Conservation (phyloP, 495 filamentous ascomycete species). For the Daldinia decipiens region DNA sequence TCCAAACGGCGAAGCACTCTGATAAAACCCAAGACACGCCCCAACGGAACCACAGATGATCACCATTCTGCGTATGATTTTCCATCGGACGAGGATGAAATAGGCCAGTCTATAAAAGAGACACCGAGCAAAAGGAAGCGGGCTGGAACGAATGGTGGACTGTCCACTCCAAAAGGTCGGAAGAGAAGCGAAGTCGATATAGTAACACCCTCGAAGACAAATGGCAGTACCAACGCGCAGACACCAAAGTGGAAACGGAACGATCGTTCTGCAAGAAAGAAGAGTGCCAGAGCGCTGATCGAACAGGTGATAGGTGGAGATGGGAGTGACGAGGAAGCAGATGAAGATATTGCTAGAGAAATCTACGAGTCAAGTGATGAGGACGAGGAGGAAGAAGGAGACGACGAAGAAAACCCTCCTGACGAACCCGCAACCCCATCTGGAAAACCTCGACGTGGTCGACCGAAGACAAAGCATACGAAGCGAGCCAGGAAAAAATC, state of each 20-base stretch:
- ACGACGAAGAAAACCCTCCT: slow-evolving; percentile 50
- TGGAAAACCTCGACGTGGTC: slow-evolving; percentile 46
- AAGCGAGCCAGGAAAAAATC: slow-evolving; percentile 68
- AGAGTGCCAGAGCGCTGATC: slow-evolving; percentile 79
- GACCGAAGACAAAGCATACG: slow-evolving; percentile 52
- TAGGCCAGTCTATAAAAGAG: slow-evolving; percentile 16
- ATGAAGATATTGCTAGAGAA: slow-evolving; percentile 75
- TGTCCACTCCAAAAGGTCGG: slow-evolving; percentile 48
- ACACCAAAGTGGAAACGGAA: slow-evolving; percentile 66
- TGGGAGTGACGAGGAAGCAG: slow-evolving; percentile 80
- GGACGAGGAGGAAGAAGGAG: slow-evolving; percentile 56
- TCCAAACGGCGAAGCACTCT: slow-evolving; percentile 26
- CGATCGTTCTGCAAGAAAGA: slow-evolving; percentile 85
- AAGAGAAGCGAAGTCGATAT: slow-evolving; percentile 37
- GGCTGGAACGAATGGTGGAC: slow-evolving; percentile 10
- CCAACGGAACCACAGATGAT: slow-evolving; percentile 11
- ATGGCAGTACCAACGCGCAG: slow-evolving; percentile 45
- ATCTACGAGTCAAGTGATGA: slow-evolving; percentile 69
- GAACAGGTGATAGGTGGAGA: slow-evolving; percentile 68
- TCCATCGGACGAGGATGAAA: slow-evolving; percentile 42
- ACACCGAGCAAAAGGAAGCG: slow-evolving; percentile 42
- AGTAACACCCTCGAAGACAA: slow-evolving; percentile 53
- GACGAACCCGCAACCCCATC: slow-evolving; percentile 53
- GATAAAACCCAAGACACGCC: background rate
- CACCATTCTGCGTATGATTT: slow-evolving; percentile 45